phyloP scores from a whole-genome alignment of 75 land plant species.

The Adiantum capillusveneris region DNA sequence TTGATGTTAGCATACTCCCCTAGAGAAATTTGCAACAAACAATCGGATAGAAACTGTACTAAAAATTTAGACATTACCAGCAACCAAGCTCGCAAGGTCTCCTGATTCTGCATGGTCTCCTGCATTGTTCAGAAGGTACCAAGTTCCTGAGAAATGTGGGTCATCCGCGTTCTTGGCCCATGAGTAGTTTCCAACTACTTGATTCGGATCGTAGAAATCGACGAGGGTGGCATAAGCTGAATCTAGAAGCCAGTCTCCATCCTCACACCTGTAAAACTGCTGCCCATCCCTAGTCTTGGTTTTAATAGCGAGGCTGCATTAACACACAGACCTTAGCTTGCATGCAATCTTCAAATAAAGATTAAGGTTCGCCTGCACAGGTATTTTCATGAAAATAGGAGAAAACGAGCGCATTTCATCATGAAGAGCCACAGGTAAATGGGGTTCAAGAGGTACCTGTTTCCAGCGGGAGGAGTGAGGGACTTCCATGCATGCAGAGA shows the following conservation, averaged over 20 bases:
- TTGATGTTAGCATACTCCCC: no score
- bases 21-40: no score
- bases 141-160: background rate
- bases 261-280: constrained; percentile 8
- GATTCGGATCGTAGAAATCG: background rate
- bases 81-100: constrained; percentile 4
- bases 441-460: background rate
- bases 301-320: constrained; percentile 1
- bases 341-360: background rate
- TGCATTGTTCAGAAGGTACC: constrained; percentile 12
- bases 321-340: background rate
- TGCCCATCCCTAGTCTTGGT: constrained; percentile 7
- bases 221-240: constrained; percentile 1
- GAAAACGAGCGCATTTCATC: background rate
- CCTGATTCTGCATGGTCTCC: constrained; percentile 15
- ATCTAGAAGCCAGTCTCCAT: constrained; percentile 7
- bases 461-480: constrained; percentile 3
- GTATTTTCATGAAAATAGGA: background rate
- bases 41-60: no score
- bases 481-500: background rate
- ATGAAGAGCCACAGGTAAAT: background rate
- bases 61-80: constrained; percentile 3
- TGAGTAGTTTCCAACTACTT: constrained; percentile 5
- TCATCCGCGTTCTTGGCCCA: background rate
- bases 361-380: background rate